Base-by-base conservation (phyloP, 768 basidiomycete species). In the Russula emetica region DNA sequence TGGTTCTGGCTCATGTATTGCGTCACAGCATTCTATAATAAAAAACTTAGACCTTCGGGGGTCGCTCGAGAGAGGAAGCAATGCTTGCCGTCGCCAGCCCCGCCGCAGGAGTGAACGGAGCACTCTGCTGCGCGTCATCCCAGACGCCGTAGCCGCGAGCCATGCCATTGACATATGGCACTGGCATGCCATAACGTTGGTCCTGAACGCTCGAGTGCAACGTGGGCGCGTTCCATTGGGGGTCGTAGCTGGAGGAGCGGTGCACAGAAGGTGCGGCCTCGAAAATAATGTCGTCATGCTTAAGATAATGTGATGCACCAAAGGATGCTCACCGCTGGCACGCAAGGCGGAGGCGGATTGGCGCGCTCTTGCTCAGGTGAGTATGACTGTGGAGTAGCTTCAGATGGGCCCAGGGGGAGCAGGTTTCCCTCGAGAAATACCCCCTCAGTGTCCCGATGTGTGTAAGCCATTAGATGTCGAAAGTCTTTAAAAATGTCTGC, bases 221-320 rank as follows among this genome's bases (percentile, higher is more conserved):
- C 8, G 52, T 16, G 5, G 58, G 58, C 7, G n/a, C 44, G n/a
- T 32, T 53, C 62, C 57, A 63, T 32, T 32, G 42, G 3, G 51
- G 51, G 24, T 7, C 6, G 45, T 38, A 58, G 20, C 38, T 11
- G 1, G 42, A 18, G 32, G 3, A 6, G 30, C 32, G 11, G 13
- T 45, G n/a, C 2, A 34, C 26, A 26, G 28, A 13, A 18, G 42
- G n/a, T 11, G 34, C 34, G 6, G 34, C 45, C 52, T 59, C 18
- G 20, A 44, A 7, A 30, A 54, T 14, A 22, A 28, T 26, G 13
- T 42, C 14, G 10, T 45, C 22, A 36, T 8, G 20, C 30, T n/a
- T 5, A 8, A 26, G 38, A 28, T 18, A 11, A 52, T n/a, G 20
- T 6, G 20, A 14, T 6, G 22, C 8, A 26, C 3, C 3, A 2